Evolutionary conservation across 2,329 filamentous ascomycete genomes (phyloP), one percentile per base, ranked within the genome.

Genomic region (Penicillium fuscoglaucum): DNA sequence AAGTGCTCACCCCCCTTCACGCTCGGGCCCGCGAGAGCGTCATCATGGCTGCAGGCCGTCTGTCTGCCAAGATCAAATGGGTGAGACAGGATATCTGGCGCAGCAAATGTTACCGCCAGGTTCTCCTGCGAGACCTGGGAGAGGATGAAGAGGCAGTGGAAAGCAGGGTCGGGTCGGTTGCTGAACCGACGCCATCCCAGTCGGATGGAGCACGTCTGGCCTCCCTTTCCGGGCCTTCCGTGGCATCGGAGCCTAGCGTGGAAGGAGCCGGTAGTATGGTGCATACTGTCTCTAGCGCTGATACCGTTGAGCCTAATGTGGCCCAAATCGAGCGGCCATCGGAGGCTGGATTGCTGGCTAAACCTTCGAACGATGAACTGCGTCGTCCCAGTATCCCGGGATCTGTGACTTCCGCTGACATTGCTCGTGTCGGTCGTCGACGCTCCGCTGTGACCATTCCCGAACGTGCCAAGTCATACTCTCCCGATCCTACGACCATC

Each of bases 31-130:
- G 95, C 60, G 93, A 98, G 60, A 85, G 91, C 59, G 84, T 98
- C 55, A 83, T 97, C n/a, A 82, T 89, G 63, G 90, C 91, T 19
- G 93, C 95, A 21, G 91, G 88, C 6, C 87, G 89, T 8, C 88
- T 96, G 76, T 87, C 93, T 56, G 91, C 91, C 4, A 92, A 93
- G 72, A 78, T 99, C 60, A 96, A 95, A 72, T 97, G 93, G 93
- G 87, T 89, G n/a, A 84, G 93, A 60, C 89, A 96, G 72, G 91
- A 96, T 65, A 95, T 97, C 21, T 97, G 93, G 91, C 90, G 88
- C 54, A 84, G 93, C 68, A 93, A 87, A 70, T 97, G 93, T 64
- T 93, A 99, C 74, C 87, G 89, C 43, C 93, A 97, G 68, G 93
- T 98, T 60, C 79, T 99, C 21, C 81, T 87, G 6, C 83, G 92